Evolutionary conservation across 768 basidiomycete genomes (phyloP).

Genomic region (Suillus lakei): DNA sequence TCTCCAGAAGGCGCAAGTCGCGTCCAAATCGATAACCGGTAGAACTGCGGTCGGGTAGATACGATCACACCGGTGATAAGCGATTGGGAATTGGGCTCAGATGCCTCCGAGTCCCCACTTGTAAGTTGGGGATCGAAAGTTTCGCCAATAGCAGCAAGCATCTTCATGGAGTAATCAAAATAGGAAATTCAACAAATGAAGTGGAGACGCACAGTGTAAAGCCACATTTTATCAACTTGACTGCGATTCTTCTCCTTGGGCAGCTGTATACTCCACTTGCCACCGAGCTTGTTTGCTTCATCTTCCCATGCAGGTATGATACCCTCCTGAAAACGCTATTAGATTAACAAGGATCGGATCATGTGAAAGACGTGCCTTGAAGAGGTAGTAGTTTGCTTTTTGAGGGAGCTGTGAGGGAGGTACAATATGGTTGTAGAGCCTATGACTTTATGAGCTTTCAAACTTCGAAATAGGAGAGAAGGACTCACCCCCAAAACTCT

Average conservation of each 20-base stretch:
- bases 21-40: constrained; percentile 98
- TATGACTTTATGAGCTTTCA: constrained; percentile 37
- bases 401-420: constrained; percentile 90
- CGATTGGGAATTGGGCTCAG: constrained; percentile 53
- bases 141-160: constrained; percentile 99
- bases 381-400: constrained; percentile 99
- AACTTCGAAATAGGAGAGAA: constrained; percentile 1
- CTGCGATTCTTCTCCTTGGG: constrained; percentile 91
- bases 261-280: constrained; percentile 98
- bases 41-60: constrained; percentile 92
- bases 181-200: not conserved
- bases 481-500: constrained; percentile 95
- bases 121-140: constrained; percentile 92
- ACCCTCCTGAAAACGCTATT: constrained; percentile 62
- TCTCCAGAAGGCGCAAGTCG: constrained; percentile 70
- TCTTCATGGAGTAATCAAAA: constrained; percentile 52
- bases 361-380: constrained; percentile 68
- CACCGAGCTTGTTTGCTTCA: constrained; percentile 94
- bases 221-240: constrained; percentile 94
- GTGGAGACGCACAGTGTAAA: constrained; percentile 77
- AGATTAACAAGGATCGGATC: constrained; percentile 4
- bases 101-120: constrained; percentile 41
- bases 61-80: constrained; percentile 94
- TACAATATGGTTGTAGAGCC: constrained; percentile 96
- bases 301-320: constrained; percentile 99